These are phyloP conservation scores for Gryganskiella cystojenkinii DNA, from an alignment of 192 early-diverging fungal genomes.

Conservation along the genomic window DNA sequence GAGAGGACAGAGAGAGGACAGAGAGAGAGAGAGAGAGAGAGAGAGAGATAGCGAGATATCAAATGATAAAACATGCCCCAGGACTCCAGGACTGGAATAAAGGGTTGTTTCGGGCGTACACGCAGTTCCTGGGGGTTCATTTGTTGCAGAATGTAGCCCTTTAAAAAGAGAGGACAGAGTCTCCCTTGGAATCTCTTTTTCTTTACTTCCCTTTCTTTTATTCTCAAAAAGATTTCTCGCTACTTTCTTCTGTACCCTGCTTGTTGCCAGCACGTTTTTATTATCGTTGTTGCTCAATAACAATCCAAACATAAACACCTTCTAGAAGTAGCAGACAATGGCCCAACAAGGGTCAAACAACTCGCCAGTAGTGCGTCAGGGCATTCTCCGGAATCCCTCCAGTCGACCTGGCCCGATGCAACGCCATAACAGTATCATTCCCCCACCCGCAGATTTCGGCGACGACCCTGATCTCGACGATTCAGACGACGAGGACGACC, in stretches of 20 bases:
- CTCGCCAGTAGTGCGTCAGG: constrained; percentile 4
- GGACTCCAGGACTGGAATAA: too few relatives aligned
- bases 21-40: background rate
- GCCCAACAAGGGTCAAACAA: background rate
- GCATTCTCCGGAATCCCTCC: constrained; percentile 20
- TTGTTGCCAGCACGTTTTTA: too few relatives aligned
- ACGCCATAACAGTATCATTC: constrained; percentile 25
- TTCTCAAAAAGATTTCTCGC: background rate
- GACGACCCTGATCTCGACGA: constrained; percentile 16
- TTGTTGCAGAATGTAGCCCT: constrained; percentile 18
- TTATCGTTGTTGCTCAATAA: too few relatives aligned
- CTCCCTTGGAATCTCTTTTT: too few relatives aligned
- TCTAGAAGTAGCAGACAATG: too few relatives aligned
- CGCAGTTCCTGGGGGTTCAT: too few relatives aligned
- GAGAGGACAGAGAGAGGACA: background rate
- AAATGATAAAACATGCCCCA: background rate
- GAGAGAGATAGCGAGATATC: background rate
- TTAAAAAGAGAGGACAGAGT: too few relatives aligned
- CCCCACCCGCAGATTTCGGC: constrained; percentile 17
- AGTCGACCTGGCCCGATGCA: background rate
- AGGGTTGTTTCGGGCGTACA: too few relatives aligned
- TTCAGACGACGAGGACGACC: constrained; percentile 1
- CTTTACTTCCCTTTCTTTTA: background rate
- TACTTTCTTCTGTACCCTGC: too few relatives aligned
- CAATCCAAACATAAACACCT: constrained; percentile 3